Conservation (phyloP, 305 asterid species). For the Coffea humblotiana region DNA sequence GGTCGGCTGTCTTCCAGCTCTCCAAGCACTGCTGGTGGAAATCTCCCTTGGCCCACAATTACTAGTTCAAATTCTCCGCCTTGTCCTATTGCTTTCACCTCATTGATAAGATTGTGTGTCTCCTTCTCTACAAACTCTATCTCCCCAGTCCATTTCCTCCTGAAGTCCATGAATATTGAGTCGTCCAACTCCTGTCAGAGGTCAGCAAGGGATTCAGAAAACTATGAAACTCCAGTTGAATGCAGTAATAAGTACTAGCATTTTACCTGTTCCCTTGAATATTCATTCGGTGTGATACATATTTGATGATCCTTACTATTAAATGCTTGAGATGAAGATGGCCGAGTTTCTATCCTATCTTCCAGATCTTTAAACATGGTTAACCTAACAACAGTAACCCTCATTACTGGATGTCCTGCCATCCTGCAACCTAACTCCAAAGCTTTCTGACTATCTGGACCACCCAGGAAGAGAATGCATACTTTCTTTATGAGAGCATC, state of each 20-base stretch:
- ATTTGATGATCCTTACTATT: neutral
- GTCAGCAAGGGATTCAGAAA: no score
- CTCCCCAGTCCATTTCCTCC: slow-evolving; percentile 16
- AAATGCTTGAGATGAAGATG: neutral
- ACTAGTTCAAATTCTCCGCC: slow-evolving; percentile 30
- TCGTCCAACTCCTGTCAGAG: slow-evolving; percentile 28
- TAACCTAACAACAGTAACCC: slow-evolving; percentile 29
- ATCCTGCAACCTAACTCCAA: slow-evolving; percentile 32
- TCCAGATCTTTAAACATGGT: neutral
- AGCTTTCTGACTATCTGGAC: slow-evolving; percentile 38
- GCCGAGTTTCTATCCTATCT: neutral
- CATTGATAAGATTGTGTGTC: slow-evolving; percentile 17
- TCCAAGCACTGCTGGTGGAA: slow-evolving; percentile 9
- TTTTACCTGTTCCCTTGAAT: neutral
- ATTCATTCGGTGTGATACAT: neutral
- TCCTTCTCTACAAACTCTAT: slow-evolving; percentile 26
- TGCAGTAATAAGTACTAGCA: no score
- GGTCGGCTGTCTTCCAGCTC: slow-evolving; percentile 17
- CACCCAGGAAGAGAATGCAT: slow-evolving; percentile 25
- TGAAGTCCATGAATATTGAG: slow-evolving; percentile 22
- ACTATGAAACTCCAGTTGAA: no score
- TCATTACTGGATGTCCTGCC: slow-evolving; percentile 37
- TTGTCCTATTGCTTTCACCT: slow-evolving; percentile 25
- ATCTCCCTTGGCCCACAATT: slow-evolving; percentile 29
- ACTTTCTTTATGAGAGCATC: slow-evolving; percentile 8